Conservation (phyloP, 2,329 filamentous ascomycete genomes). For the Neopestalotiopsis sp. region DNA sequence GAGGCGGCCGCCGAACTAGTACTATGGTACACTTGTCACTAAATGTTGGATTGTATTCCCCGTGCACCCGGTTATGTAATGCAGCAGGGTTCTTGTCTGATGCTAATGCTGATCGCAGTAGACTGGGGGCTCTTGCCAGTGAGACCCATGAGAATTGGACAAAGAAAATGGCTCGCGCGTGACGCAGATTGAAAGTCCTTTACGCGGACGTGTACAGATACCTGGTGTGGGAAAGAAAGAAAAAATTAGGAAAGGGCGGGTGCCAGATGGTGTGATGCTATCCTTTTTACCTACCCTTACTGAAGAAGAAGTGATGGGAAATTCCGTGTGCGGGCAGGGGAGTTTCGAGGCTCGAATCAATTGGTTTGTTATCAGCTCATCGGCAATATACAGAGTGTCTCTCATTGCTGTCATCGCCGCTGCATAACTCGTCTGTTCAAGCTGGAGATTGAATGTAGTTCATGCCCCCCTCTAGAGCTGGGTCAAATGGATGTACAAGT, state of each 20-base stretch:
- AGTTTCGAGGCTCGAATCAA: not conserved
- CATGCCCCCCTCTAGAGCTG: too few relatives aligned
- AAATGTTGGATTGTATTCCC: not conserved
- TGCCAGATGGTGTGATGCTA: not conserved
- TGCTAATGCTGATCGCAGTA: not conserved
- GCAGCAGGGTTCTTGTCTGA: not conserved
- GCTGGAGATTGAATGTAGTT: too few relatives aligned
- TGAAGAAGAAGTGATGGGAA: not conserved
- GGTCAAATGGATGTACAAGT: too few relatives aligned
- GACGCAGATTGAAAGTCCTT: not conserved
- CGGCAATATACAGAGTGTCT: not conserved
- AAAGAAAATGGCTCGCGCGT: not conserved
- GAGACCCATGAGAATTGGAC: constrained; percentile 3
- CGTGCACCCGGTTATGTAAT: constrained; percentile 1
- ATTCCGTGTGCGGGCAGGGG: not conserved
- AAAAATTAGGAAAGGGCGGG: not conserved
- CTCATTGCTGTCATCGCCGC: not conserved
- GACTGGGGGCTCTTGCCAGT: not conserved
- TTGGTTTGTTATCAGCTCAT: not conserved
- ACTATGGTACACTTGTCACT: not conserved
- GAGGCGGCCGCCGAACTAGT: constrained; percentile 8
- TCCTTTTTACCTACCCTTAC: not conserved
- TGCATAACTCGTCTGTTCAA: too few relatives aligned
- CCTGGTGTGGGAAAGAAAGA: not conserved
- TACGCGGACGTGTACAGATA: not conserved